phyloP scores from a whole-genome alignment of 1,284 basidiomycete genomes.

The Austropuccinia psidii region DNA sequence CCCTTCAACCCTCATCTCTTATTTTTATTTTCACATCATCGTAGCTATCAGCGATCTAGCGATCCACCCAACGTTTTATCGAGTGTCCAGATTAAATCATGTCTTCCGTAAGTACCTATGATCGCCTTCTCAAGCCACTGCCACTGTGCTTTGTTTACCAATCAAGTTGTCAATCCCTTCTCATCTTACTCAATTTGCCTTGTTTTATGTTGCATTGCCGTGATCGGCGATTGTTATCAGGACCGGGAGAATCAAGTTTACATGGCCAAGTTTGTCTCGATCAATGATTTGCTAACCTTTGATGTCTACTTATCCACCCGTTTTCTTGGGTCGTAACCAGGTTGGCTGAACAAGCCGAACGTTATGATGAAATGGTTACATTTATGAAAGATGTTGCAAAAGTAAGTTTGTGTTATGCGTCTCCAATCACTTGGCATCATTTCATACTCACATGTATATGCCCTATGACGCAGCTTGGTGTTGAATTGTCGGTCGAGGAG shows the following conservation, averaged over 20 bases:
- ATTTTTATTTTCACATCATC: too few species aligned
- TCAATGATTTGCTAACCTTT: background rate
- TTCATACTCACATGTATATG: background rate
- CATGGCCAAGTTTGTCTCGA: constrained; percentile 10
- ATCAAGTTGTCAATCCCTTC: background rate
- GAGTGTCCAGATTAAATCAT: too few species aligned
- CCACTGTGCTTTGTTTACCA: background rate
- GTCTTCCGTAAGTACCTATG: background rate
- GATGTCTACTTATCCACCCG: background rate
- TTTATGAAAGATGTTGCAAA: constrained; percentile 24
- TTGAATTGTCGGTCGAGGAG: constrained; percentile 14
- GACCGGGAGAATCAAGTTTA: constrained; percentile 23
- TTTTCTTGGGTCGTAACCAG: background rate
- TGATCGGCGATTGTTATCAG: background rate
- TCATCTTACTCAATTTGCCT: background rate
- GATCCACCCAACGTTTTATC: too few species aligned
- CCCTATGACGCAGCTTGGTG: background rate
- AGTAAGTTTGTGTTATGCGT: background rate
- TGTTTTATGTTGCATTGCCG: background rate
- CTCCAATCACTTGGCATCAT: background rate
- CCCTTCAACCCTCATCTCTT: too few species aligned
- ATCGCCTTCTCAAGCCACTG: background rate
- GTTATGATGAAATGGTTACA: constrained; percentile 18
- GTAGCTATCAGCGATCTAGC: too few species aligned
- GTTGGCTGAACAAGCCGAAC: constrained; percentile 7